Conservation (phyloP, 371 early-diverging fungal genomes). For the Rhizomucor miehei region DNA sequence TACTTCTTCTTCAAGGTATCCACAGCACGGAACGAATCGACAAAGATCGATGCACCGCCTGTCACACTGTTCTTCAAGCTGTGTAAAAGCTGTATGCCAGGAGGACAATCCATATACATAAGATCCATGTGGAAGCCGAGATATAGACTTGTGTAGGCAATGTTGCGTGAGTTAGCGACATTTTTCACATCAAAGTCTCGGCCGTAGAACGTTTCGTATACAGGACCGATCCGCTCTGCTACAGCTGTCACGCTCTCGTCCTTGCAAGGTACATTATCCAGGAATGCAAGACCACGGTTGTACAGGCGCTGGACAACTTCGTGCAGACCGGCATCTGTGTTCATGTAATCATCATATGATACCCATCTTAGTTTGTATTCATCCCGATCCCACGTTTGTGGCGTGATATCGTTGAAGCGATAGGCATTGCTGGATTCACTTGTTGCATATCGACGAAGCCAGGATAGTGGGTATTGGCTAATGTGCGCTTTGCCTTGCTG, state of each 20-base stretch:
- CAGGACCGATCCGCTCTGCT: conserved; percentile 72
- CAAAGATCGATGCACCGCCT: conserved; percentile 80
- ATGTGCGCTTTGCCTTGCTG: conserved; percentile 31
- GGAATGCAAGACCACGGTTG: conserved; percentile 71
- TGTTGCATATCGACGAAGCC: conserved; percentile 34
- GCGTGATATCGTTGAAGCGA: conserved; percentile 36
- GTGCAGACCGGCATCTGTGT: conserved; percentile 53
- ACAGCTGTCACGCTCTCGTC: conserved; percentile 55
- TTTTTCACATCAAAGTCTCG: conserved; percentile 81
- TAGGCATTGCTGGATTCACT: conserved; percentile 21
- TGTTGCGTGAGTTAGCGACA: conserved; percentile 76
- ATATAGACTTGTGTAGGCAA: conserved; percentile 84
- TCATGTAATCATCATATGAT: conserved; percentile 64
- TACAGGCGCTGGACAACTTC: conserved; percentile 58
- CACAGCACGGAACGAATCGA: conserved; percentile 76
- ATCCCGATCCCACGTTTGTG: conserved; percentile 50
- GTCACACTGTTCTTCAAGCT: conserved; percentile 74
- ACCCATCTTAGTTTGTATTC: conserved; percentile 51
- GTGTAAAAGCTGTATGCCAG: conserved; percentile 84
- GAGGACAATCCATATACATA: conserved; percentile 81
- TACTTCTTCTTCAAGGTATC: conserved; percentile 48
- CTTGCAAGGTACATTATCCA: conserved; percentile 65
- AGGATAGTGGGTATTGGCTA: conserved; percentile 42
- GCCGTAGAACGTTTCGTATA: conserved; percentile 85
- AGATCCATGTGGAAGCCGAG: conserved; percentile 93